phyloP scores from a whole-genome alignment of 805 yeast genomes.

The Ogataea populi-albae region DNA sequence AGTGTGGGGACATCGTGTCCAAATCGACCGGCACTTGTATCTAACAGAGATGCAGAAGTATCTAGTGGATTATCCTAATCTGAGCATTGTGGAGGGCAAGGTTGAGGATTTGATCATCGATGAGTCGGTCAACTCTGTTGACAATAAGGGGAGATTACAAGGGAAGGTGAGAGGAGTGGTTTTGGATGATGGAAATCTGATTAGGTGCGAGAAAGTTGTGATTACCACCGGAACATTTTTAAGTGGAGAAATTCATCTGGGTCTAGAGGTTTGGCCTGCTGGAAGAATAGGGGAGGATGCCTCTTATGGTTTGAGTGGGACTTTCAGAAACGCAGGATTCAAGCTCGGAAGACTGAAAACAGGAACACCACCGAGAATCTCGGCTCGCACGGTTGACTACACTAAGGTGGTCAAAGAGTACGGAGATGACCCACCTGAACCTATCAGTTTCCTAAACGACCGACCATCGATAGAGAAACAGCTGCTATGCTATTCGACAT shows the following conservation, averaged over 20 bases:
- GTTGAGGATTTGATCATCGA: conserved; percentile 83
- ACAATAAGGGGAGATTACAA: conserved; percentile 38
- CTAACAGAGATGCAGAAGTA: conserved; percentile 73
- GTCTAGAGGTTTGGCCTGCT: conserved; percentile 74
- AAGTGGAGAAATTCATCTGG: conserved; percentile 93
- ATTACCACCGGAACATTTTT: conserved; percentile 95
- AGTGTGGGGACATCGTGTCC: conserved; percentile 98
- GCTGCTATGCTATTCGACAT: conserved; percentile 70
- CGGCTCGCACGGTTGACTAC: conserved; percentile 69
- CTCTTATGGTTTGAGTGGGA: conserved; percentile 81
- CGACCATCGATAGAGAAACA: conserved; percentile 59
- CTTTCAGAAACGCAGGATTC: conserved; percentile 76
- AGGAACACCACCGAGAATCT: conserved; percentile 94
- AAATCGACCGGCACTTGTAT: conserved; percentile 84
- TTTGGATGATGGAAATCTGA: conserved; percentile 59
- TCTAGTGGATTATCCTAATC: conserved; percentile 52
- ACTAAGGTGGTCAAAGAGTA: conserved; percentile 59
- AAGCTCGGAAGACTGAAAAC: conserved; percentile 87
- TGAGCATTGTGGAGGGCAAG: conserved; percentile 64
- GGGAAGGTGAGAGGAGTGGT: conserved; percentile 69
- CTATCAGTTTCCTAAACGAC: conserved; percentile 85
- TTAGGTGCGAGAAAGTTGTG: conserved; percentile 66
- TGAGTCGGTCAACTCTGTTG: conserved; percentile 20
- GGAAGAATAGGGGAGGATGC: conserved; percentile 94
- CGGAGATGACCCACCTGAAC: conserved; percentile 82